phyloP scores from a whole-genome alignment of 257 asterid species.

The Cruciata laevipes region DNA sequence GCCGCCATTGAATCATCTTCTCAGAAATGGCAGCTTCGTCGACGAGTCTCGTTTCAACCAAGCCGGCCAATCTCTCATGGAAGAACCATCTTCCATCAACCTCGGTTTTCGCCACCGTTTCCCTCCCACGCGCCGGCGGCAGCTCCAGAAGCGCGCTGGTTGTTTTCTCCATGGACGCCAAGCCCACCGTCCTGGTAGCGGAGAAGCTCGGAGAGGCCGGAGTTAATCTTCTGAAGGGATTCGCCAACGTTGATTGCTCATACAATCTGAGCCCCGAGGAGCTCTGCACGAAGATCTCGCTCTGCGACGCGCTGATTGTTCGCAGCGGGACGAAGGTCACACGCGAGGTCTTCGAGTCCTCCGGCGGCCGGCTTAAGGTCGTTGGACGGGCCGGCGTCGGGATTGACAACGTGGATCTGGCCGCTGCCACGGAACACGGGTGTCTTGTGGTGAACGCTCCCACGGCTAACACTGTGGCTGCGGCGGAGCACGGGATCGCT shows the following conservation, averaged over 20 bases:
- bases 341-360: constrained; percentile 82
- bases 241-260: constrained; percentile 81
- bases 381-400: constrained; percentile 98
- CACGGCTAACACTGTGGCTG: constrained; percentile 87
- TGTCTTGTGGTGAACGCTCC: constrained; percentile 96
- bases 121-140: constrained; percentile 29
- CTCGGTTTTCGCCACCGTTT: constrained; percentile 33
- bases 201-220: constrained; percentile 94
- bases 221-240: constrained; percentile 51
- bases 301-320: constrained; percentile 80
- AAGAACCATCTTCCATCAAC: constrained; percentile 28
- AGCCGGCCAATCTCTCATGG: constrained; percentile 35
- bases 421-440: constrained; percentile 91
- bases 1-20: neutral
- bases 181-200: constrained; percentile 82
- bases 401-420: constrained; percentile 94
- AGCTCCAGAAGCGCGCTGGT: constrained; percentile 41
- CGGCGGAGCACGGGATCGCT: constrained; percentile 94
- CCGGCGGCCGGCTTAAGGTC: constrained; percentile 80
- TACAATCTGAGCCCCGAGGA: constrained; percentile 78
- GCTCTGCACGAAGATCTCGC: constrained; percentile 85
- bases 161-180: constrained; percentile 66
- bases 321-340: constrained; percentile 85
- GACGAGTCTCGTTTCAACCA: constrained; percentile 26
- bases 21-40: constrained; percentile 41